phyloP scores from a whole-genome alignment of 2,329 filamentous ascomycete genomes.

The Coniochaeta ligniaria region DNA sequence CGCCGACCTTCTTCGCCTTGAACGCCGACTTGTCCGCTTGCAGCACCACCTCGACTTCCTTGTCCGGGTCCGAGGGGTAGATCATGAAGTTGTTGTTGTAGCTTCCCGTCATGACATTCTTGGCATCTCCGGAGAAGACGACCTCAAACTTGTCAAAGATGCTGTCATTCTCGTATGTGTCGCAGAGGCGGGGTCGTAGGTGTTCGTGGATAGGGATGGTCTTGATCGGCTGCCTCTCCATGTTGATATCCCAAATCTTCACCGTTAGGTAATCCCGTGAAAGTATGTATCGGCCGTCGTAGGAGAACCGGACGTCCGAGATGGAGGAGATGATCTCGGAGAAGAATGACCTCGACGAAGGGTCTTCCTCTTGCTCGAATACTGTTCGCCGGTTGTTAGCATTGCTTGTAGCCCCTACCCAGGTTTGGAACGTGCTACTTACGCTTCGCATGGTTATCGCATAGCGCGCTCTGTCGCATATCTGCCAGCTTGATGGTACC shows the following conservation, averaged over 20 bases:
- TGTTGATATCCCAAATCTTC: constrained; percentile 99
- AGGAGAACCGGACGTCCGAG: constrained; percentile 94
- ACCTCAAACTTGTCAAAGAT: constrained; percentile 99
- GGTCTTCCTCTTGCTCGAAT: constrained; percentile 98
- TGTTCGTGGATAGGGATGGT: constrained; percentile 99
- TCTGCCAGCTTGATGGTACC: constrained; percentile 98
- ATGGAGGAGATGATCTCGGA: constrained; percentile 99
- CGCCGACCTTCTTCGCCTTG: constrained; percentile 99
- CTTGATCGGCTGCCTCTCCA: constrained; percentile 96
- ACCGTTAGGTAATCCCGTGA: constrained; percentile 97
- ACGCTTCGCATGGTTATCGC: constrained; percentile 95
- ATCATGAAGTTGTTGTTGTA: constrained; percentile 99
- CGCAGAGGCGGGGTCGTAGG: constrained; percentile 84
- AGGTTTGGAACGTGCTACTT: constrained; percentile 26
- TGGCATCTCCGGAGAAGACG: constrained; percentile 94
- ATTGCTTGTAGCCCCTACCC: constrained; percentile 4
- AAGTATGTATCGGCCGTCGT: constrained; percentile 93
- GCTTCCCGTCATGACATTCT: constrained; percentile 99
- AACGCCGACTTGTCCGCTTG: constrained; percentile 99
- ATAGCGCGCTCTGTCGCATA: constrained; percentile 94
- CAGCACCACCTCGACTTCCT: constrained; percentile 93
- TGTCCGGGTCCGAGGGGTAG: constrained; percentile 91
- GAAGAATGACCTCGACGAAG: constrained; percentile 94
- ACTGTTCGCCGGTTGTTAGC: constrained; percentile 46
- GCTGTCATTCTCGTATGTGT: constrained; percentile 98